Conservation (phyloP, 352 stramenopile genomes). For the Globisporangium rhizosaccharum region DNA sequence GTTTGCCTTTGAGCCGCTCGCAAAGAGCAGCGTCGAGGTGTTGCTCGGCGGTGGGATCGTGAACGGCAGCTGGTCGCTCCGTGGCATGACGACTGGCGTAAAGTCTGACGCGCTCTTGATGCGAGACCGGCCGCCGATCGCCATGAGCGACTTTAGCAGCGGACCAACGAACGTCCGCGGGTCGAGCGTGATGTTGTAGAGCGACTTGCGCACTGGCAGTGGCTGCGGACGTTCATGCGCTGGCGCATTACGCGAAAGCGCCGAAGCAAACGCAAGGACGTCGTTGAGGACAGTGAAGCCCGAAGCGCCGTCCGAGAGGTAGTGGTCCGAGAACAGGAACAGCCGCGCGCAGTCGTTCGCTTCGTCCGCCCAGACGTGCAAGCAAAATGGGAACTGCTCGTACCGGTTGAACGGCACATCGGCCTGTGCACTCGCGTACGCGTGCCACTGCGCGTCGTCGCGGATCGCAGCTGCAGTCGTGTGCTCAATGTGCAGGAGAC, state of each 20-base stretch:
- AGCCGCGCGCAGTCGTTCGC: slow-evolving; percentile 20
- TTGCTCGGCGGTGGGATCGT: slow-evolving; percentile 23
- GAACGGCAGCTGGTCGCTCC: slow-evolving; percentile 21
- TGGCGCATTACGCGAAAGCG: slow-evolving; percentile 8
- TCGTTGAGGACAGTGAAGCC: slow-evolving; percentile 34
- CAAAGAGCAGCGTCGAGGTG: slow-evolving; percentile 25
- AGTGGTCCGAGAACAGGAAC: slow-evolving; percentile 47
- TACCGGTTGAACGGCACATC: slow-evolving; percentile 2
- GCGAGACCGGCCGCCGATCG: slow-evolving; percentile 22
- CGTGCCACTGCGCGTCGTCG: background rate
- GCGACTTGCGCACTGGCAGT: slow-evolving; percentile 20
- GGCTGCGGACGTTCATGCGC: slow-evolving; percentile 10
- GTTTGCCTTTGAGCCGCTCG: slow-evolving; percentile 15
- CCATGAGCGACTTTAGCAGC: slow-evolving; percentile 20
- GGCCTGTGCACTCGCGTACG: background rate
- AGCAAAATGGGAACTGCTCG: slow-evolving; percentile 12
- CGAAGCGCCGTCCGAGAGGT: slow-evolving; percentile 35
- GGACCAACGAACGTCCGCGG: slow-evolving; percentile 15
- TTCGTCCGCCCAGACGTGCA: slow-evolving; percentile 19
- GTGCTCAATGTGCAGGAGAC: slow-evolving; percentile 20
- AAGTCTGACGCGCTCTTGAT: slow-evolving; percentile 8
- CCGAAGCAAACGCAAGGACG: slow-evolving; percentile 11
- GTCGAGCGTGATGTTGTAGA: slow-evolving; percentile 34
- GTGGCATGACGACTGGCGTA: slow-evolving; percentile 25
- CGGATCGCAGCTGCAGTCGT: slow-evolving; percentile 13